Percentiles rank a stretch among this genome's conserved stretches.
These are phyloP conservation scores for Ascochyta rabiei DNA, from an alignment of 2,329 filamentous ascomycete species.

Conservation along the genomic window DNA sequence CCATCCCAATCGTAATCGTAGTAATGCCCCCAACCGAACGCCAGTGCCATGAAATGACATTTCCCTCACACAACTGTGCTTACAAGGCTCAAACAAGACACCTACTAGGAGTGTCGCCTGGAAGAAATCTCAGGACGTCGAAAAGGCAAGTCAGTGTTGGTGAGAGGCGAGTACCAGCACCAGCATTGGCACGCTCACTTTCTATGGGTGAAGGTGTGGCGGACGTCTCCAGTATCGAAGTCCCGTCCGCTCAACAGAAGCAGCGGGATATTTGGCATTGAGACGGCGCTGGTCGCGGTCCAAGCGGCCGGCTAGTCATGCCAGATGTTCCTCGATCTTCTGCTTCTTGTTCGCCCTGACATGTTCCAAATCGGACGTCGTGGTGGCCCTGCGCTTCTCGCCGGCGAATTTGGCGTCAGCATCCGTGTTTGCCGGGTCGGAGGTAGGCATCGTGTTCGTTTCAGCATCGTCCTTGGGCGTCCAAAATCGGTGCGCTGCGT, in stretches of 20 bases:
- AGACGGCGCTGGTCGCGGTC: neutral
- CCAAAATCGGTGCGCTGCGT: constrained; percentile 38
- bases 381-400: neutral
- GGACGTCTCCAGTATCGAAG: no score
- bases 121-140: no score
- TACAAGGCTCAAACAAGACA: neutral
- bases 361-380: neutral
- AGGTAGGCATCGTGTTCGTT: neutral
- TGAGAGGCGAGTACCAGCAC: no score
- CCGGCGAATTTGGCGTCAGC: neutral
- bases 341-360: neutral
- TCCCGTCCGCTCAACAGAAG: no score
- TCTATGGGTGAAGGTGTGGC: no score
- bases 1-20: neutral
- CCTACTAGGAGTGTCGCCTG: no score
- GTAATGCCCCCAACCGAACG: neutral
- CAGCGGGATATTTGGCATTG: no score
- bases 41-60: neutral
- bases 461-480: neutral
- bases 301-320: neutral
- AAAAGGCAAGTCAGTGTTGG: no score
- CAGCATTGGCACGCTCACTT: no score
- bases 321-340: neutral
- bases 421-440: neutral
- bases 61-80: neutral